These are phyloP conservation scores for Hyphopichia pseudoburtonii DNA, from an alignment of 1,139 yeast species.

Conservation along the genomic window DNA sequence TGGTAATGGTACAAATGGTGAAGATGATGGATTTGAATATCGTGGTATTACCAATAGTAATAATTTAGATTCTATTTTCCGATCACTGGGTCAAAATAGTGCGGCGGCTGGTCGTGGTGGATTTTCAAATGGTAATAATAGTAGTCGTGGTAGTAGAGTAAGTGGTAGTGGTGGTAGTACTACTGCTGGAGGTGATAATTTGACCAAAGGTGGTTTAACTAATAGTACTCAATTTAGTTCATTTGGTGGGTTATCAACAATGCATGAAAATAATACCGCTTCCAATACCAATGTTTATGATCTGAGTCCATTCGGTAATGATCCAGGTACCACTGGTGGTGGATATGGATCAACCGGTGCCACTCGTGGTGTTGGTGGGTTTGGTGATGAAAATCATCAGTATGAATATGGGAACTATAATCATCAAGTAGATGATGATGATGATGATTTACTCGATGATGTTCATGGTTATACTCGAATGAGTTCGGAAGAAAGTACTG, in stretches of 20 bases:
- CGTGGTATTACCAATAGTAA: slow-evolving; percentile 49
- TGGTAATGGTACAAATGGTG: slow-evolving; percentile 8
- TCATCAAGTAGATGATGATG: background rate
- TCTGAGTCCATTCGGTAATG: background rate
- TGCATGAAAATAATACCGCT: slow-evolving; percentile 2
- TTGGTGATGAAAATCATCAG: background rate
- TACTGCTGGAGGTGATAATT: slow-evolving; percentile 10
- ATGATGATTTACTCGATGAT: slow-evolving; percentile 61
- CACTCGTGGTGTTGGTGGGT: slow-evolving; percentile 1
- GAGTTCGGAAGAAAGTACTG: slow-evolving; percentile 18
- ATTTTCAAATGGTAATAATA: no score
- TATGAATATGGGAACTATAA: background rate
- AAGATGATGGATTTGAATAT: slow-evolving; percentile 39
- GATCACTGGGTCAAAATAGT: slow-evolving; percentile 22
- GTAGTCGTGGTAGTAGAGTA: slow-evolving; percentile 12
- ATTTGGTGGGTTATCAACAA: slow-evolving; percentile 2
- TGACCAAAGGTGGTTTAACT: slow-evolving; percentile 4
- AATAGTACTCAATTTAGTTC: slow-evolving; percentile 2
- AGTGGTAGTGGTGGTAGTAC: slow-evolving; percentile 15
- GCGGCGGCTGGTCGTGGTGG: slow-evolving; percentile 8
- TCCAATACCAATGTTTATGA: no score
- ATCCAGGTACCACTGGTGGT: background rate
- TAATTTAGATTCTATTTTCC: slow-evolving; percentile 44
- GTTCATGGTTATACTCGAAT: slow-evolving; percentile 68
- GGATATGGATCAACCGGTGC: background rate